A percentile compares a stretch with the other conserved stretches of the same genome.
Evolutionary conservation across 148 eudicot species (phyloP).

Genomic region (Dysphania ambrosioides): DNA sequence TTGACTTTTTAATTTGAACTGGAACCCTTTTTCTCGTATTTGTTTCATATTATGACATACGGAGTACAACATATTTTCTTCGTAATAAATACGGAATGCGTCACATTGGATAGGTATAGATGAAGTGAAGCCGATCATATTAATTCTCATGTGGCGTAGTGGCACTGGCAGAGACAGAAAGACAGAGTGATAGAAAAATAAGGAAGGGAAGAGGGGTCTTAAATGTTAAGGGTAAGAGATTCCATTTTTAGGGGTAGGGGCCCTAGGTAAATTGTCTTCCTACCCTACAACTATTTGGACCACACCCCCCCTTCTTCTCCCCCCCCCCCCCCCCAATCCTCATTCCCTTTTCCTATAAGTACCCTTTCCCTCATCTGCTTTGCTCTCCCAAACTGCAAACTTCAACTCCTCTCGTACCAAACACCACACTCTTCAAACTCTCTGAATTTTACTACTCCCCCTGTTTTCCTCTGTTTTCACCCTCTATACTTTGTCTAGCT

Average conservation of each 20-base stretch:
- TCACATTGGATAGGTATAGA: too few species aligned
- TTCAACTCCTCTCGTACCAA: too few species aligned
- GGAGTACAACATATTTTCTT: too few species aligned
- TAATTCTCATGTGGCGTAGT: too few species aligned
- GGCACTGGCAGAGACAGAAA: constrained; percentile 33
- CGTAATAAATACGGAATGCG: too few species aligned
- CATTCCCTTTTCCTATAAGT: constrained; percentile 7
- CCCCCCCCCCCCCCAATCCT: constrained; percentile 1
- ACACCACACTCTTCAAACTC: too few species aligned
- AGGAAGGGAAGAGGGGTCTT: not conserved
- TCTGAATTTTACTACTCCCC: too few species aligned
- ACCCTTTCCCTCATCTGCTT: not conserved
- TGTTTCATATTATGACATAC: too few species aligned
- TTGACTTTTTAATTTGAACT: too few species aligned
- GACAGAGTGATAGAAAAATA: constrained; percentile 25
- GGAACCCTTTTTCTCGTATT: too few species aligned
- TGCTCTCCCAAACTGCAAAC: not conserved
- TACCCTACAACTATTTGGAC: constrained; percentile 20
- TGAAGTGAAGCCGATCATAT: constrained; percentile 19
- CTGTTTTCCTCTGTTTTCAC: not conserved
- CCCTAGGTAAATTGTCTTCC: constrained; percentile 29
- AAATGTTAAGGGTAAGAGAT: constrained; percentile 25
- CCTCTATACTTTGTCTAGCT: not conserved
- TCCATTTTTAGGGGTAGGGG: constrained; percentile 30
- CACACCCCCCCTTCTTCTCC: constrained; percentile 11